Percentiles rank a stretch among this genome's conserved stretches.
Evolutionary conservation across 2,329 filamentous ascomycete species (phyloP).

Genomic region (Rasamsonia emersonii): DNA sequence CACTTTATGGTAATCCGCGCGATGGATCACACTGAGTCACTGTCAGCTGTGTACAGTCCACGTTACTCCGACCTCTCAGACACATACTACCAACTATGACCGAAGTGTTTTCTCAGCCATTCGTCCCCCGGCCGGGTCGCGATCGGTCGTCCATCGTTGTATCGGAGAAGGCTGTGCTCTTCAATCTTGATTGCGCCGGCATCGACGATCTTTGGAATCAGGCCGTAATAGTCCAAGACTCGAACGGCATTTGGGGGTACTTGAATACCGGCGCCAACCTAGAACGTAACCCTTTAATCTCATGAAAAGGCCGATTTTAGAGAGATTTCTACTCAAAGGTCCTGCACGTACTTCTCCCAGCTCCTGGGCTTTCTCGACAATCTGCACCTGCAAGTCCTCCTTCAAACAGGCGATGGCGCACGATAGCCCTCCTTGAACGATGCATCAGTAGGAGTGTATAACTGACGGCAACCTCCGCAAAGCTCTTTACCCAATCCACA

Average conservation of each 20-base stretch:
- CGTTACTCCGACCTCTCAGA: neutral
- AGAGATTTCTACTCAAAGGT: too few relatives aligned
- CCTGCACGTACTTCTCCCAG: too few relatives aligned
- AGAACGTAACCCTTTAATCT: too few relatives aligned
- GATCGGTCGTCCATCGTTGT: neutral
- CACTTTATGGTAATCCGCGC: constrained; percentile 38
- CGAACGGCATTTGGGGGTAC: constrained; percentile 20
- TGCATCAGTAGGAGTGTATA: too few relatives aligned
- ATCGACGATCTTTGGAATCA: constrained; percentile 2
- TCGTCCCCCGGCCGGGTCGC: neutral
- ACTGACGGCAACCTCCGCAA: too few relatives aligned
- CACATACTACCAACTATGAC: neutral
- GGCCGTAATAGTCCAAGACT: constrained; percentile 17
- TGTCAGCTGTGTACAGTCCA: neutral
- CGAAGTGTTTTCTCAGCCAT: neutral
- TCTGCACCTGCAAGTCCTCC: too few relatives aligned
- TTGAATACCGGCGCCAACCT: constrained; percentile 26
- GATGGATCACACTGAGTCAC: constrained; percentile 22
- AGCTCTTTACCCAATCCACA: too few relatives aligned
- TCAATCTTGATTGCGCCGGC: neutral
- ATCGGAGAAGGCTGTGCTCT: neutral
- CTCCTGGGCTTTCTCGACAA: too few relatives aligned
- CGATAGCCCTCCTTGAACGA: too few relatives aligned
- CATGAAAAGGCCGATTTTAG: too few relatives aligned
- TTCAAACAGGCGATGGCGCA: too few relatives aligned